These are phyloP conservation scores for Rhodofomes roseus DNA, from an alignment of 1,284 basidiomycete species.

Conservation along the genomic window DNA sequence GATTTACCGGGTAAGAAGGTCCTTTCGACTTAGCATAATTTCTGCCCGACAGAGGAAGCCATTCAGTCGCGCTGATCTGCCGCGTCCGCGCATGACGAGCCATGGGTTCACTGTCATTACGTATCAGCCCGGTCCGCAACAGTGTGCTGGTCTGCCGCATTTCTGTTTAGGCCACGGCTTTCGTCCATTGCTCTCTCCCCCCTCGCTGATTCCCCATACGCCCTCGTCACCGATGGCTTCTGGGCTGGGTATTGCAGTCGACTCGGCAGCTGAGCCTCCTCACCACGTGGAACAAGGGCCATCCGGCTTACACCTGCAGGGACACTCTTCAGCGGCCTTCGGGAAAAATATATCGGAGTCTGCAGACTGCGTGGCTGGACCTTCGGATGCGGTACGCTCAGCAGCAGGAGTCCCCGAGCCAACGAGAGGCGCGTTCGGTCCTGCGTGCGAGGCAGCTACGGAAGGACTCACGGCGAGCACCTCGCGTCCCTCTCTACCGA, in stretches of 20 bases:
- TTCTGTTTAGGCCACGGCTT: neutral
- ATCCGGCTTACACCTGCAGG: neutral
- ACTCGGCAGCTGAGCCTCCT: neutral
- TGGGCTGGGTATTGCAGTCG: slow-evolving; percentile 5
- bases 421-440: neutral
- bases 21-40: neutral
- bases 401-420: neutral
- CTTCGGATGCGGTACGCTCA: neutral
- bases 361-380: neutral
- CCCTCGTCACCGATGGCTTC: neutral
- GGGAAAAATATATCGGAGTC: neutral
- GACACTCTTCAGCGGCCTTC: neutral
- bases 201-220: neutral
- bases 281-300: neutral
- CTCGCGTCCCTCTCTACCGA: neutral
- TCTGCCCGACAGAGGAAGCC: neutral
- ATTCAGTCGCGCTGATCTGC: neutral
- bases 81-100: neutral
- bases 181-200: neutral
- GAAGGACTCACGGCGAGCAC: neutral
- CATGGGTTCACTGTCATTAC: neutral
- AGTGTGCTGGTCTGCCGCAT: neutral
- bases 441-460: neutral
- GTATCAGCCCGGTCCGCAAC: neutral
- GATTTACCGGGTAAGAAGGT: neutral